These are phyloP conservation scores for Globisporangium emineosum DNA, from an alignment of 352 stramenopile species.

Conservation along the genomic window DNA sequence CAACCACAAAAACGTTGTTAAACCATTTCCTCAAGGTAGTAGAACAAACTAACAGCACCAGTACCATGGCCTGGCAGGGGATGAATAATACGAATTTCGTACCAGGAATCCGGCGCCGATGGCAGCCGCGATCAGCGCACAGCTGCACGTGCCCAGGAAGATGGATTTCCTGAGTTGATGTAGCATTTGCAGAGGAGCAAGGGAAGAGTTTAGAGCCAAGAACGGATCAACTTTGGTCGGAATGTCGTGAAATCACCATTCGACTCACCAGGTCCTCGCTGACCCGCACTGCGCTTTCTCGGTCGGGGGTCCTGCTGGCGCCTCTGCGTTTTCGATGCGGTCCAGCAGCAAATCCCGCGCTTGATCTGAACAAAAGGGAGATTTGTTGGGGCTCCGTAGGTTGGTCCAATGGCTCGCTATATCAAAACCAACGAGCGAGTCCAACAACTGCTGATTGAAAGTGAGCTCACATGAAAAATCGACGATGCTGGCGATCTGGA, in stretches of 20 bases:
- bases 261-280: background rate
- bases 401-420: background rate
- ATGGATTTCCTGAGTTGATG: conserved; percentile 30
- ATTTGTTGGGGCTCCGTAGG: background rate
- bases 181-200: too few species aligned
- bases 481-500: conserved; percentile 79
- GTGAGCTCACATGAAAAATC: conserved; percentile 60
- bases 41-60: too few species aligned
- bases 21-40: too few species aligned
- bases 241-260: too few species aligned
- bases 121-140: conserved; percentile 49
- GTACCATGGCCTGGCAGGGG: too few species aligned
- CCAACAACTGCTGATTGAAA: too few species aligned
- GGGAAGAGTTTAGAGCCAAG: too few species aligned
- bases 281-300: background rate
- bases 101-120: conserved; percentile 52
- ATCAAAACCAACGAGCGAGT: too few species aligned
- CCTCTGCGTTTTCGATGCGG: conserved; percentile 37
- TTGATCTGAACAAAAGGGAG: conserved; percentile 41
- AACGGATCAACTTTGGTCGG: too few species aligned
- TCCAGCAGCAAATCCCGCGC: conserved; percentile 50
- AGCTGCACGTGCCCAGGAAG: conserved; percentile 66
- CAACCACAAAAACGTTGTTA: too few species aligned
- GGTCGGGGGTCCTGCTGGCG: background rate
- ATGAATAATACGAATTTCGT: background rate